phyloP scores from a whole-genome alignment of 345 rosid genomes.

The Pugionium dolabratum region DNA sequence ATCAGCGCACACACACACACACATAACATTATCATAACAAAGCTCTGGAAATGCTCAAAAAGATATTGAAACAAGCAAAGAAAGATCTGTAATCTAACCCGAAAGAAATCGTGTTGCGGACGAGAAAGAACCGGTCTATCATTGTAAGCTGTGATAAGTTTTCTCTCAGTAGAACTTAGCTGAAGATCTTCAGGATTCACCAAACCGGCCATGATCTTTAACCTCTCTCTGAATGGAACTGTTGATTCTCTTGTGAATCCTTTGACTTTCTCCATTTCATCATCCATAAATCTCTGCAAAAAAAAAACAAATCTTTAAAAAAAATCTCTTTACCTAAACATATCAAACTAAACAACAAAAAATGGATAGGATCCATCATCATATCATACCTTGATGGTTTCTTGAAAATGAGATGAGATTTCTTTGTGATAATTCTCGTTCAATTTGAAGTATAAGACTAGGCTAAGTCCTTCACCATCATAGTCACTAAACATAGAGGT shows the following conservation, averaged over 20 bases:
- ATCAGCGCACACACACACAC: background rate
- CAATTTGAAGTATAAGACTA: conserved; percentile 66
- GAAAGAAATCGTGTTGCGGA: conserved; percentile 76
- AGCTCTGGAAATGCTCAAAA: background rate
- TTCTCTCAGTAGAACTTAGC: conserved; percentile 64
- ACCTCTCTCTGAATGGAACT: conserved; percentile 76
- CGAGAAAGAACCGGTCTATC: conserved; percentile 84
- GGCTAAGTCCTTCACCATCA: conserved; percentile 89
- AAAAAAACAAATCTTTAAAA: background rate
- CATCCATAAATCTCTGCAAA: conserved; percentile 64
- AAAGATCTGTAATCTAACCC: conserved; percentile 41
- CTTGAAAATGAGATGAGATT: conserved; percentile 63
- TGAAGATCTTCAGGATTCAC: conserved; percentile 79
- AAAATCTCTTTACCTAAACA: conserved; percentile 13
- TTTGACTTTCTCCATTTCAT: conserved; percentile 69
- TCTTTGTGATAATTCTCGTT: conserved; percentile 58
- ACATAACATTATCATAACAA: background rate
- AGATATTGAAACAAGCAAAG: background rate
- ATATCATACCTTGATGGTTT: conserved; percentile 60
- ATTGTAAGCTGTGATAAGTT: conserved; percentile 70
- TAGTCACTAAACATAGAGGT: conserved; percentile 60
- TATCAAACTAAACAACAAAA: background rate
- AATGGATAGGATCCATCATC: conserved; percentile 3
- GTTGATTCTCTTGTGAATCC: conserved; percentile 61
- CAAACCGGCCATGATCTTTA: conserved; percentile 69